phyloP scores from a whole-genome alignment of 495 filamentous ascomycete genomes.

The Bryoglossum gracile region DNA sequence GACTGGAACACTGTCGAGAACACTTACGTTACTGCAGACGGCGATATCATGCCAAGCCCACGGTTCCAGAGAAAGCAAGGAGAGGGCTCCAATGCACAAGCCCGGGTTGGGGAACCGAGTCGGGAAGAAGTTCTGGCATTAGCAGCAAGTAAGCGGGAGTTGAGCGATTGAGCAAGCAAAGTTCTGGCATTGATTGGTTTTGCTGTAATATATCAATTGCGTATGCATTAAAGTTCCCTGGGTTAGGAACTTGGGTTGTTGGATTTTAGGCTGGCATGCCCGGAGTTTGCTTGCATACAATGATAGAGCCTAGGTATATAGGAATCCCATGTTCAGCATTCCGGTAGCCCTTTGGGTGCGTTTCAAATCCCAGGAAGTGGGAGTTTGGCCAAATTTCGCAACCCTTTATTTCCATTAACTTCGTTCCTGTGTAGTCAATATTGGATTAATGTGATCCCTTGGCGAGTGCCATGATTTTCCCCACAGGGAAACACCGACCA shows the following conservation, averaged over 20 bases:
- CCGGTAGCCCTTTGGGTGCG: too few species aligned
- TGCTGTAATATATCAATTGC: not conserved
- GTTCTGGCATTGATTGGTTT: not conserved
- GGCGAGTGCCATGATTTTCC: too few species aligned
- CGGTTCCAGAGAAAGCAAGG: slow-evolving; percentile 8
- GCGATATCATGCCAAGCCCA: slow-evolving; percentile 28
- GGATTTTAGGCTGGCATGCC: not conserved
- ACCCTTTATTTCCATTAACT: too few species aligned
- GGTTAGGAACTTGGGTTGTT: not conserved
- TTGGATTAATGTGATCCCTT: too few species aligned
- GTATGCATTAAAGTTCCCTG: not conserved
- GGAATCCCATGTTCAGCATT: too few species aligned
- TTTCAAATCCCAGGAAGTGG: too few species aligned
- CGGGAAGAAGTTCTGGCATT: not conserved
- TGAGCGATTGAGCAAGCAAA: slow-evolving; percentile 7
- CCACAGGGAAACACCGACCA: too few species aligned
- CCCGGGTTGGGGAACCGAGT: not conserved
- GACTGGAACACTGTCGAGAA: slow-evolving; percentile 28
- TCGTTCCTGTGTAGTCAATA: too few species aligned
- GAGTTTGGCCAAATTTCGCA: too few species aligned
- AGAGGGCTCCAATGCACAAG: slow-evolving; percentile 5
- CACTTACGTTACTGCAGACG: slow-evolving; percentile 27
- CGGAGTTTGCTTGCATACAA: too few species aligned
- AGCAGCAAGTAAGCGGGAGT: slow-evolving; percentile 11
- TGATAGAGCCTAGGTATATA: too few species aligned